phyloP scores from a whole-genome alignment of 2,329 filamentous ascomycete genomes.

The Fusarium sp. region DNA sequence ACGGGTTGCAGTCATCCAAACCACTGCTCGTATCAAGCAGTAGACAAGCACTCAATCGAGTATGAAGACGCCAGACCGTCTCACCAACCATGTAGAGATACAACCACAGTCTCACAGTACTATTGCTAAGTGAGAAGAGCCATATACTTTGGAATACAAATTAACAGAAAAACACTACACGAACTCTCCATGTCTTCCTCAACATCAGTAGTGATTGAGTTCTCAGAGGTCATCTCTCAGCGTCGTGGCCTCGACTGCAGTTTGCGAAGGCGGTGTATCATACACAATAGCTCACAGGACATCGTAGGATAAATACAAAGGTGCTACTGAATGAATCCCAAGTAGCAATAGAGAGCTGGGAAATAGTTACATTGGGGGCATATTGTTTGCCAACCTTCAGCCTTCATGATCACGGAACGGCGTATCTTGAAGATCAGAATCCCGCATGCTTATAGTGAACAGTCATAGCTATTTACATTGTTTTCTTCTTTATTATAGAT shows the following conservation, averaged over 20 bases:
- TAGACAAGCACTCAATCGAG: background rate
- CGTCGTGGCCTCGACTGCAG: background rate
- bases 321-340: background rate
- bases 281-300: background rate
- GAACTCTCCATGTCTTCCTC: background rate
- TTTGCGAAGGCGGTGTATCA: background rate
- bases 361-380: background rate
- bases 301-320: background rate
- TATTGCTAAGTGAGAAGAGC: background rate
- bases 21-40: background rate
- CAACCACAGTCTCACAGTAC: background rate
- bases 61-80: background rate
- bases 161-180: fast-evolving
- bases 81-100: background rate
- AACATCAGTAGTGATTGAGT: background rate
- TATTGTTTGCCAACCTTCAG: background rate
- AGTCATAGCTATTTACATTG: too few relatives aligned
- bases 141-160: fast-evolving
- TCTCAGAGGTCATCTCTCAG: background rate
- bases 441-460: background rate
- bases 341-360: background rate
- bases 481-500: too few relatives aligned
- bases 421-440: background rate
- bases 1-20: background rate
- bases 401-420: background rate